Percentiles rank a stretch among this genome's conserved stretches.
Evolutionary conservation across 768 basidiomycete genomes (phyloP).

Genomic region (Multifurca ochricompacta): DNA sequence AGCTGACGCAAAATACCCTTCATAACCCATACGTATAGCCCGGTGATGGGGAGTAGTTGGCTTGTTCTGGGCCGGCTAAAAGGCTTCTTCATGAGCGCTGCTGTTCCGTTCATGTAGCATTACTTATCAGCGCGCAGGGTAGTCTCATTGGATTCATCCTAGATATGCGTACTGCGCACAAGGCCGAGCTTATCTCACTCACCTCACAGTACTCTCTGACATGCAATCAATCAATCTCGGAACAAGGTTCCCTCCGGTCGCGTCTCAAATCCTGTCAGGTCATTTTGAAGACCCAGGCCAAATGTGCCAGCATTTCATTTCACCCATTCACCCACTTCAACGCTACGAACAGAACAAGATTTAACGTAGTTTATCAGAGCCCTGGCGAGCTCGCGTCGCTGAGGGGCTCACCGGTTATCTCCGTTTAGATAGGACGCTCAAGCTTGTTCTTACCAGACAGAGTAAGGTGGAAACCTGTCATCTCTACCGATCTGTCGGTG

Average conservation of each 20-base stretch:
- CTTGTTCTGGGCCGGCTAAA: not conserved
- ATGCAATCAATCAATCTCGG: not conserved
- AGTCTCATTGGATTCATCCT: constrained; percentile 1
- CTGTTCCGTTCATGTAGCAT: not conserved
- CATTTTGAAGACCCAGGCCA: not conserved
- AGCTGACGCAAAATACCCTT: not conserved
- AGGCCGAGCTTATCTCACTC: constrained; percentile 5
- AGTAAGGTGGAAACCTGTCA: constrained; percentile 6
- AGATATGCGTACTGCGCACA: not conserved
- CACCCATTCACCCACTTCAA: too few relatives aligned
- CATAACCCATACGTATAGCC: not conserved
- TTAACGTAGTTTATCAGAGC: not conserved
- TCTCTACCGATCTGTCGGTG: constrained; percentile 18
- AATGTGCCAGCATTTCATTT: not conserved
- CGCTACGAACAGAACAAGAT: not conserved
- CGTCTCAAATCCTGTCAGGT: not conserved
- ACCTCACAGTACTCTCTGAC: constrained; percentile 1
- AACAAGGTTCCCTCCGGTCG: not conserved
- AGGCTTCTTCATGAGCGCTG: not conserved
- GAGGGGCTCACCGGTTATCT: not conserved
- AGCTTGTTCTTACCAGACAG: constrained; percentile 7
- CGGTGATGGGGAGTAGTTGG: not conserved
- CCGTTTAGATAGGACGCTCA: constrained; percentile 9
- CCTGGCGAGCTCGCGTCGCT: not conserved
- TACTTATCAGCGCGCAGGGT: constrained; percentile 7